phyloP scores from a whole-genome alignment of 495 filamentous ascomycete genomes.

The Hypomontagnella monticulosa region DNA sequence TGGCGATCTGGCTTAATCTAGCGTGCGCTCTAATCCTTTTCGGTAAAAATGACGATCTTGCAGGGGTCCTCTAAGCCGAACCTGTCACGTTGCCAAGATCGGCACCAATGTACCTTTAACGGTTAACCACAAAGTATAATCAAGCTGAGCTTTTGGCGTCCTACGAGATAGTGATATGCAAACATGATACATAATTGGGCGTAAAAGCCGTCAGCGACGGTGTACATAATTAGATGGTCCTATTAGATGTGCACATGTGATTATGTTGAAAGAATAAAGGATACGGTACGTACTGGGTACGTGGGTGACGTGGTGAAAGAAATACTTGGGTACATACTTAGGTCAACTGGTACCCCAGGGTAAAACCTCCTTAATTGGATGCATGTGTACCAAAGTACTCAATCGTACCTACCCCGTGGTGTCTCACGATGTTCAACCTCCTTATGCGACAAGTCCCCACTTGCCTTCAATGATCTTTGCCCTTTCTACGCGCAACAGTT shows the following conservation, averaged over 20 bases:
- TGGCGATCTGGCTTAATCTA: constrained; percentile 25
- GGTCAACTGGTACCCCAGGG: constrained; percentile 7
- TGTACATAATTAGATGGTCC: background rate
- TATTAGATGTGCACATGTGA: background rate
- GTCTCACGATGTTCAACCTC: constrained; percentile 41
- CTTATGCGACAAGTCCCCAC: constrained; percentile 39
- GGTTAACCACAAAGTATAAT: background rate
- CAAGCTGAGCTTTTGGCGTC: background rate
- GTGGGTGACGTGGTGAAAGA: background rate
- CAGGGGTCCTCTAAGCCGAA: constrained; percentile 23
- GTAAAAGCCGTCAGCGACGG: too few relatives aligned
- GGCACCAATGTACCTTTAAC: background rate
- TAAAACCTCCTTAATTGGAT: background rate
- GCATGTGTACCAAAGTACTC: constrained; percentile 35
- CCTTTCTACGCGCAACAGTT: constrained; percentile 27
- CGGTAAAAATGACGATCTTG: constrained; percentile 39
- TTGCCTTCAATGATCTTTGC: constrained; percentile 36
- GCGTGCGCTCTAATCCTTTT: constrained; percentile 21
- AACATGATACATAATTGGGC: background rate
- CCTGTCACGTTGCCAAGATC: constrained; percentile 23
- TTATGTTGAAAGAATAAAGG: background rate
- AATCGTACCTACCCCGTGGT: constrained; percentile 37
- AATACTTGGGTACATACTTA: constrained; percentile 13
- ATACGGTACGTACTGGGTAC: background rate
- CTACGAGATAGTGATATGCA: background rate